Percentiles rank a stretch among this genome's conserved stretches.
These are phyloP conservation scores for Clonostachys solani DNA, from an alignment of 2,329 filamentous ascomycete genomes.

Conservation along the genomic window DNA sequence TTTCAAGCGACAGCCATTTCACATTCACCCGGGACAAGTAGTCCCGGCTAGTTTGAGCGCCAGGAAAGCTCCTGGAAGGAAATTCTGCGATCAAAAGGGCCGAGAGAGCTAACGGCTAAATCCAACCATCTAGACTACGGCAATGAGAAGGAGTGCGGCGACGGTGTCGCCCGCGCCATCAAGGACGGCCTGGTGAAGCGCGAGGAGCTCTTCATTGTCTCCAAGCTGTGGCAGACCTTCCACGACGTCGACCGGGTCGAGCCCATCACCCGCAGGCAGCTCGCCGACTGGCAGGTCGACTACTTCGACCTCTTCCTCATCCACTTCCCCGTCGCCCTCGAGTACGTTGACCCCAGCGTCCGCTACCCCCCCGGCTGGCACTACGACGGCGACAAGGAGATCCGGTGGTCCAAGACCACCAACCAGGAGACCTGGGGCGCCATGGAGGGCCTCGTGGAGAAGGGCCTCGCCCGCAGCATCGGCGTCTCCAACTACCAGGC, in stretches of 20 bases:
- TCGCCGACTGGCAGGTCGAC: constrained; percentile 78
- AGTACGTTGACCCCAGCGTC: constrained; percentile 76
- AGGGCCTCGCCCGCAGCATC: constrained; percentile 67
- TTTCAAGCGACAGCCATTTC: too few relatives aligned
- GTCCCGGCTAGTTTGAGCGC: too few relatives aligned
- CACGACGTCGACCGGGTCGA: constrained; percentile 76
- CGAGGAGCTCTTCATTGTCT: constrained; percentile 86
- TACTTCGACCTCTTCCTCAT: constrained; percentile 90
- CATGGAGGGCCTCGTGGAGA: constrained; percentile 70
- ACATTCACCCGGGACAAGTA: too few relatives aligned
- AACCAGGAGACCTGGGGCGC: constrained; percentile 81
- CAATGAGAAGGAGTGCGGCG: constrained; percentile 70
- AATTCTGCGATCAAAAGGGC: background rate
- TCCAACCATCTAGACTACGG: constrained; percentile 57
- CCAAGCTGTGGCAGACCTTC: constrained; percentile 92
- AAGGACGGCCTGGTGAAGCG: constrained; percentile 77
- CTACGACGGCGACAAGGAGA: constrained; percentile 56
- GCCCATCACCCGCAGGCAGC: constrained; percentile 71
- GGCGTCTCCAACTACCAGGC: constrained; percentile 82
- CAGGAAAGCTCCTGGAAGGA: too few relatives aligned
- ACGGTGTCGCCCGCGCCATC: constrained; percentile 75
- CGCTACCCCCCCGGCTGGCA: constrained; percentile 80
- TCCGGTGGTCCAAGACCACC: constrained; percentile 62
- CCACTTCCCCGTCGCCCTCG: constrained; percentile 84
- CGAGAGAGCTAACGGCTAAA: background rate